phyloP scores from a whole-genome alignment of 495 filamentous ascomycete genomes.

The Lasiosphaeria hispida region DNA sequence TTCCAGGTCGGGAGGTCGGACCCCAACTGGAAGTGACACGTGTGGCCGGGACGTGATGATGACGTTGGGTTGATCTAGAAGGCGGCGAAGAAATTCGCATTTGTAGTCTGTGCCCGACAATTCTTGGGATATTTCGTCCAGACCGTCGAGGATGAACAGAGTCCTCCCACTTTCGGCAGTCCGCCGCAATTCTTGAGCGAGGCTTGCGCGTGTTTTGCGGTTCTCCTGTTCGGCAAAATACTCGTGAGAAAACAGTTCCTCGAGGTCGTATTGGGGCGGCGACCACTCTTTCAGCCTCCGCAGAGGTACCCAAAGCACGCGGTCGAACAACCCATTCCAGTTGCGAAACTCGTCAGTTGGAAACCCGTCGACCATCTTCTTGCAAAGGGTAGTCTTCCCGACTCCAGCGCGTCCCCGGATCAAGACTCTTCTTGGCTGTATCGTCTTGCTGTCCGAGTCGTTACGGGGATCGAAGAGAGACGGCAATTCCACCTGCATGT shows the following conservation, averaged over 20 bases:
- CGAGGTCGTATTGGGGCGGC: constrained; percentile 14
- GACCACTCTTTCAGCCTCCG: constrained; percentile 26
- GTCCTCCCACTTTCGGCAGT: constrained; percentile 21
- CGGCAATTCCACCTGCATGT: too few relatives aligned
- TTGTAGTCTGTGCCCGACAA: constrained; percentile 12
- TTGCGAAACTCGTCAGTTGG: constrained; percentile 6
- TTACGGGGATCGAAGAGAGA: too few relatives aligned
- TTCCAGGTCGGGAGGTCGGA: constrained; percentile 25
- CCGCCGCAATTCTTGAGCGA: too few relatives aligned
- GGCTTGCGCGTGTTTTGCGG: too few relatives aligned
- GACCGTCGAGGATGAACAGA: constrained; percentile 41
- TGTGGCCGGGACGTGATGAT: constrained; percentile 41
- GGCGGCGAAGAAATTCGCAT: constrained; percentile 26
- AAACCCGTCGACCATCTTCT: too few relatives aligned
- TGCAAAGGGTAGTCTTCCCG: too few relatives aligned
- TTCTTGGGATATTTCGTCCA: constrained; percentile 39
- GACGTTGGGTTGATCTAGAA: constrained; percentile 37
- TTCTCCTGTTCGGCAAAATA: too few relatives aligned
- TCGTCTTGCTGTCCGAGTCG: too few relatives aligned
- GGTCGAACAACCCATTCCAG: constrained; percentile 36
- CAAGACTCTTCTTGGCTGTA: too few relatives aligned
- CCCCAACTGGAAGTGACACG: constrained; percentile 13
- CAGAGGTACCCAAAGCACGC: constrained; percentile 40
- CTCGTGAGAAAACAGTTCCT: constrained; percentile 27
- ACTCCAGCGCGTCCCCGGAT: too few relatives aligned